Evolutionary conservation across 305 asterid genomes (phyloP).

Genomic region (Solanum hybrid): DNA sequence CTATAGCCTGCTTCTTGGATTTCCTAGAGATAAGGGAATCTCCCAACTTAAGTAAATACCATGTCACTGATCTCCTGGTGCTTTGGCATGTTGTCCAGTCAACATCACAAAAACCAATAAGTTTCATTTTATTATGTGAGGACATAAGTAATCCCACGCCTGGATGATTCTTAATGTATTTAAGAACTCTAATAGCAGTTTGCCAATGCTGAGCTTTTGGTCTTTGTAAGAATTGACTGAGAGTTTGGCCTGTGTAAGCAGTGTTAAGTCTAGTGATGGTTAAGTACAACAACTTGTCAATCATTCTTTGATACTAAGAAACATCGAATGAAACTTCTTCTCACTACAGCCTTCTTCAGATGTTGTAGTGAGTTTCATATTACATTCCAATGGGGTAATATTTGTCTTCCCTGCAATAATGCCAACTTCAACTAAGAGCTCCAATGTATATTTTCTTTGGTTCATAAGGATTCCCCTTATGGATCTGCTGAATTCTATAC

Average conservation of each 20-base stretch:
- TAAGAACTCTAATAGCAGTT: too few relatives aligned
- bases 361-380: neutral
- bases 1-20: neutral
- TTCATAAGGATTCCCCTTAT: neutral
- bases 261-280: neutral
- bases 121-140: too few relatives aligned
- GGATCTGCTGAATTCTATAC: neutral
- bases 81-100: too few relatives aligned
- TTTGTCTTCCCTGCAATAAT: neutral
- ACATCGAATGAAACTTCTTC: neutral
- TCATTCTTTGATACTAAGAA: neutral
- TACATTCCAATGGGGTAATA: neutral
- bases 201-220: neutral
- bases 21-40: too few relatives aligned
- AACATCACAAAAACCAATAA: too few relatives aligned
- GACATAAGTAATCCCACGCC: too few relatives aligned
- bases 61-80: too few relatives aligned
- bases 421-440: neutral
- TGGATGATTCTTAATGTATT: too few relatives aligned
- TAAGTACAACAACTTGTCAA: neutral
- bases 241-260: neutral
- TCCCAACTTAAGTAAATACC: too few relatives aligned
- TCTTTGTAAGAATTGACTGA: neutral
- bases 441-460: neutral
- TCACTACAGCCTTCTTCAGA: neutral